These are phyloP conservation scores for Malus hybrid DNA, from an alignment of 331 rosid genomes.

Conservation along the genomic window DNA sequence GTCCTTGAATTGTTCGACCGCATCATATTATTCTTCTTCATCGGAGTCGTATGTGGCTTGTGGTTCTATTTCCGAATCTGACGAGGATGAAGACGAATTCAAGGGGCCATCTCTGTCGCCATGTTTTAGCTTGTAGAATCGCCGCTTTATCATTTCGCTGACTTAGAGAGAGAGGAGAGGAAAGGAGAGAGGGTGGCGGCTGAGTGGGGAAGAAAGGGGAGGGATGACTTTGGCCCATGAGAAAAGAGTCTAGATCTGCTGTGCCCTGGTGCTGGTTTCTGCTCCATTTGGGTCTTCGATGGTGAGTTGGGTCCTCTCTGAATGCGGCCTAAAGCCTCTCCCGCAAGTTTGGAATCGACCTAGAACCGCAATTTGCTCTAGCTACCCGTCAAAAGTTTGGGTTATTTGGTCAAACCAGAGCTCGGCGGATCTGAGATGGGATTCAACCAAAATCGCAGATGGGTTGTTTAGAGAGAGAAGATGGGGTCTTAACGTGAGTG, in stretches of 20 bases:
- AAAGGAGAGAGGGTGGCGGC: neutral
- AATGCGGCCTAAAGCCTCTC: slow-evolving; percentile 58
- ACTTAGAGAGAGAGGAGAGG: neutral
- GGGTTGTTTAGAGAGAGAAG: slow-evolving; percentile 23
- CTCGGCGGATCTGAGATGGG: slow-evolving; percentile 32
- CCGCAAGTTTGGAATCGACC: slow-evolving; percentile 26
- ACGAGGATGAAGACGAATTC: slow-evolving; percentile 50
- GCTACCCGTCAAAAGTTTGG: slow-evolving; percentile 25
- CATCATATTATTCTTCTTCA: slow-evolving; percentile 2
- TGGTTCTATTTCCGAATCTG: slow-evolving; percentile 44
- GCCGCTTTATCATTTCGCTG: slow-evolving; percentile 68
- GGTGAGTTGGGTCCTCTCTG: slow-evolving; percentile 51
- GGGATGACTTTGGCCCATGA: neutral
- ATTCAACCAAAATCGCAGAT: slow-evolving; percentile 6
- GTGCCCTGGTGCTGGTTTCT: neutral
- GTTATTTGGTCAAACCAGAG: slow-evolving; percentile 20
- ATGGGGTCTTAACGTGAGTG: slow-evolving; percentile 49
- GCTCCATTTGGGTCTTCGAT: slow-evolving; percentile 40
- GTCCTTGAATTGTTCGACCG: slow-evolving; percentile 18
- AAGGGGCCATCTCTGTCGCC: slow-evolving; percentile 50
- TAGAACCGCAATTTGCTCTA: slow-evolving; percentile 26
- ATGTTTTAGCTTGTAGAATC: slow-evolving; percentile 61
- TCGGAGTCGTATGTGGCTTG: slow-evolving; percentile 30
- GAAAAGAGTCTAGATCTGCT: too few relatives aligned
- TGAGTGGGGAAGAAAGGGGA: neutral